Evolutionary conservation across 1,284 basidiomycete species (phyloP), one percentile per base, ranked within the genome.

Genomic region (Phellopilus nigrolimitatus): DNA sequence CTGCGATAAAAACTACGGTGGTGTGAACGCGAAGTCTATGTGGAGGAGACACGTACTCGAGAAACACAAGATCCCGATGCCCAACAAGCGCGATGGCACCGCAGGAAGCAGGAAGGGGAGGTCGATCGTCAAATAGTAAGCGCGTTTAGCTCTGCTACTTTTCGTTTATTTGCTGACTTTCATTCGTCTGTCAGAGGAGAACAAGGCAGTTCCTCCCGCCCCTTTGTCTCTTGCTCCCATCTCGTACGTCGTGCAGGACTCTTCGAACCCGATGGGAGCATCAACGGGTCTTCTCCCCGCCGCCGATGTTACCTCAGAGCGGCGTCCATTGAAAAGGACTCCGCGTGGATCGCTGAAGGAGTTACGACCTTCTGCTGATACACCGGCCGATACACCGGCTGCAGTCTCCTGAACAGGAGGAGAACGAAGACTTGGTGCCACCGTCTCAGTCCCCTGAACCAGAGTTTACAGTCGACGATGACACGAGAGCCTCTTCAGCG

Each of bases 1-100:
- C 61, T 90, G 87, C 60, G 71, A 87, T 54, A 74, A 86, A 56
- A 83, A 79, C 3, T 90, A 90, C 59, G 83, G 85, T 3, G 87
- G 87, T 8, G 83, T 88, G 22, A 90, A 90, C 61, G 88, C 87
- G 7, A 89, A 90, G 66, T 88, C 86, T 59, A 90, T 90, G 87
- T 90, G 88, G 87, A 70, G 88, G 51, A 73, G 87, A 50, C 87
- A 90, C 64, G 86, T 90, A 15, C 88, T 84, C 57, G 87, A 90
- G 66, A 90, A 90, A 61, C 87, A 90, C 65, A 88, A 87, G 66
- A 86, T 90, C 60, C 84, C 86, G 27, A 90, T 90, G 87, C 74
- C 85, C 31, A 90, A 90, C 60, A 74, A 87, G 34, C 78, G 87
- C 48, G 87, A 88, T 57, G 79, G 74, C n/a, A 42, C 70, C 69